Evolutionary conservation across 192 early-diverging fungal species (phyloP).

Genomic region (Jimgerdemannia lactiflua): DNA sequence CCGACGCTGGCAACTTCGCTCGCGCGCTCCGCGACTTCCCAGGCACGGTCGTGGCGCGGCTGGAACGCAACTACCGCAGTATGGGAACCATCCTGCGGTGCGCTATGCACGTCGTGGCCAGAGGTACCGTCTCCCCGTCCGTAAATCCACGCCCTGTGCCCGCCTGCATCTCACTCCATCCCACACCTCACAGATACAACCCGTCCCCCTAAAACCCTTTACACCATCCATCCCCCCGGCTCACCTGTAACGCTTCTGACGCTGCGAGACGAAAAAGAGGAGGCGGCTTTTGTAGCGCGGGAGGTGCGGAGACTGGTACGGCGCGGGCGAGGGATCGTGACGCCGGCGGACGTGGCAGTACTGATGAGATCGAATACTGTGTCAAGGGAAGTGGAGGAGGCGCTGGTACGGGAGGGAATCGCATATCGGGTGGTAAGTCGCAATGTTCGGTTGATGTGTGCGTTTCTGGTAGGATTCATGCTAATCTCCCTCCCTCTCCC

Average conservation of each 20-base stretch:
- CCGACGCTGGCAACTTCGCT: constrained; percentile 15
- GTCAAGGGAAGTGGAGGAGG: constrained; percentile 8
- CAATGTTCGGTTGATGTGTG: not conserved
- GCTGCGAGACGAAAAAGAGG: not conserved
- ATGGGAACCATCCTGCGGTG: constrained; percentile 5
- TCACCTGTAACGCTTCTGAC: constrained; percentile 3
- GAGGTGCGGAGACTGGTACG: constrained; percentile 11
- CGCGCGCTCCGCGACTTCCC: constrained; percentile 11
- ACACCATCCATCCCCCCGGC: constrained; percentile 9
- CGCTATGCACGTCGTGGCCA: constrained; percentile 15
- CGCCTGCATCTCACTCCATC: not conserved
- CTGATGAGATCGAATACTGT: constrained; percentile 14
- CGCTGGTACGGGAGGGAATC: not conserved
- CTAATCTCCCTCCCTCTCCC: not conserved
- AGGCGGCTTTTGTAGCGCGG: constrained; percentile 8
- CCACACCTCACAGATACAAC: constrained; percentile 2
- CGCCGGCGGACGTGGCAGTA: constrained; percentile 15
- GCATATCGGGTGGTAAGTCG: constrained; percentile 18
- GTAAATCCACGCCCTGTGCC: not conserved
- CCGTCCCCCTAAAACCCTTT: constrained; percentile 6
- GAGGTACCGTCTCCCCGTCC: constrained; percentile 10
- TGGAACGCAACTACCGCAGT: constrained; percentile 27
- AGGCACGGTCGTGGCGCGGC: not conserved
- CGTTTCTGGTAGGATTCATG: not conserved
- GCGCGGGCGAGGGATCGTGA: constrained; percentile 11